A percentile compares a stretch with the other conserved stretches of the same genome.
Conservation (phyloP, 306 rosid genomes). For the Quercus bicolor region DNA sequence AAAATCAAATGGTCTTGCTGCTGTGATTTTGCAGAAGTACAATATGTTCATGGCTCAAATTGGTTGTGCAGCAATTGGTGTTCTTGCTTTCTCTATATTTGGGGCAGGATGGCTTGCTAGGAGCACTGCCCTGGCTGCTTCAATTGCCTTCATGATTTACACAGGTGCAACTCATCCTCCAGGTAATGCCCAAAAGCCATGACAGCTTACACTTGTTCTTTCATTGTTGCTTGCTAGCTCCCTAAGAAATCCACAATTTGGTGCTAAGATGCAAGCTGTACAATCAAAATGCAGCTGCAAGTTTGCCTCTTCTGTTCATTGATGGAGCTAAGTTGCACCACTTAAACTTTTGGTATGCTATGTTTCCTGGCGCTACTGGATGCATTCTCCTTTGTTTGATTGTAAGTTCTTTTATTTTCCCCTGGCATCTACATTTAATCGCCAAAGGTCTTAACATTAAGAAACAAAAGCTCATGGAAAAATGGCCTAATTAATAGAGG, state of each 20-base stretch:
- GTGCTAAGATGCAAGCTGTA: neutral
- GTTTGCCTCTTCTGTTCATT: slow-evolving; percentile 84
- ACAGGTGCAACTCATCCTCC: slow-evolving; percentile 80
- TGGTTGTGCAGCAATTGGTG: slow-evolving; percentile 93
- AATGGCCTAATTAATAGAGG: too few relatives aligned
- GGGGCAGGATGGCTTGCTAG: slow-evolving; percentile 95
- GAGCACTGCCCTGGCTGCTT: slow-evolving; percentile 66
- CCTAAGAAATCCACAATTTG: neutral
- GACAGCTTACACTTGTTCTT: neutral
- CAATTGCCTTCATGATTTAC: slow-evolving; percentile 80
- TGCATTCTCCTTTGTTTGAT: slow-evolving; percentile 73
- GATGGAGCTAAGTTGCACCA: slow-evolving; percentile 79
- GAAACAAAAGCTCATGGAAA: neutral
- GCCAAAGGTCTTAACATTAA: neutral
- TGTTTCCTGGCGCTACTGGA: slow-evolving; percentile 77
- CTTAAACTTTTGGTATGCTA: slow-evolving; percentile 70
- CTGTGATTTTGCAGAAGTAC: slow-evolving; percentile 64
- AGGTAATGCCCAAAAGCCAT: slow-evolving; percentile 32
- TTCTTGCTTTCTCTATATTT: slow-evolving; percentile 51
- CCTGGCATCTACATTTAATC: neutral
- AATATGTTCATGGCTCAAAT: slow-evolving; percentile 83
- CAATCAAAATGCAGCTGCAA: slow-evolving; percentile 57
- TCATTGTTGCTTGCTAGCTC: neutral
- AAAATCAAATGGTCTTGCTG: neutral
- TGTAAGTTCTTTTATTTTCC: slow-evolving; percentile 38